Conservation (phyloP, 2,329 filamentous ascomycete genomes). For the Fusarium verticillioides region DNA sequence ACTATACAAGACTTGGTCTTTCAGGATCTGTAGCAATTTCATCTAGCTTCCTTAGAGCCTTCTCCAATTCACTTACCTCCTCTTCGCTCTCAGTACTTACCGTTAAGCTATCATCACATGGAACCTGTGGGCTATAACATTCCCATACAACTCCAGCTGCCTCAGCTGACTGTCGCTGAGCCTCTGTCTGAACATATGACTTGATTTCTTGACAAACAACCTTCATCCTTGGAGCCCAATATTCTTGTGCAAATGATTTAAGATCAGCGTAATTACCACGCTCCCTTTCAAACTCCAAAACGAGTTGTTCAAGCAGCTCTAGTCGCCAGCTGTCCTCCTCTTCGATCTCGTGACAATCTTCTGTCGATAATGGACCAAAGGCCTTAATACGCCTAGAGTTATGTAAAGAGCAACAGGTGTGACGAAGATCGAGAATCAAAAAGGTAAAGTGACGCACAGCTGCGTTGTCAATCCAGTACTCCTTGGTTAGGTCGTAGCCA, state of each 20-base stretch:
- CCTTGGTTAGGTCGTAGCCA: rapidly evolving
- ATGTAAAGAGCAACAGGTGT: background rate
- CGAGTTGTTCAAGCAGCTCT: rapidly evolving
- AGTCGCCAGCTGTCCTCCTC: background rate
- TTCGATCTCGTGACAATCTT: rapidly evolving
- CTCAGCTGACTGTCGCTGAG: background rate
- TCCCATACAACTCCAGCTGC: background rate
- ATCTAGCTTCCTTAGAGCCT: rapidly evolving
- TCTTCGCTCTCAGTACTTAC: rapidly evolving
- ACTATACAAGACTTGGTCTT: background rate
- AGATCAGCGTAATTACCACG: background rate
- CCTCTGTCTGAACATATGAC: background rate
- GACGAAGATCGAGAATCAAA: rapidly evolving
- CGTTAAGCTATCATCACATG: rapidly evolving
- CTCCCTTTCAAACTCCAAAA: rapidly evolving
- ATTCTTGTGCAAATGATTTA: background rate
- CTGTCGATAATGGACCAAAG: background rate
- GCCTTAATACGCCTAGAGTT: too few relatives aligned
- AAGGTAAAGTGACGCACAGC: rapidly evolving
- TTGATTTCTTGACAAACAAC: rapidly evolving
- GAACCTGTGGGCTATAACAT: background rate
- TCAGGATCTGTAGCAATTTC: background rate
- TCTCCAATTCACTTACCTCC: background rate
- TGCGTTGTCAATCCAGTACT: background rate
- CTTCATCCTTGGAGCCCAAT: background rate